Evolutionary conservation across 148 eudicot species (phyloP).

Genomic region (Cornus suecica): DNA sequence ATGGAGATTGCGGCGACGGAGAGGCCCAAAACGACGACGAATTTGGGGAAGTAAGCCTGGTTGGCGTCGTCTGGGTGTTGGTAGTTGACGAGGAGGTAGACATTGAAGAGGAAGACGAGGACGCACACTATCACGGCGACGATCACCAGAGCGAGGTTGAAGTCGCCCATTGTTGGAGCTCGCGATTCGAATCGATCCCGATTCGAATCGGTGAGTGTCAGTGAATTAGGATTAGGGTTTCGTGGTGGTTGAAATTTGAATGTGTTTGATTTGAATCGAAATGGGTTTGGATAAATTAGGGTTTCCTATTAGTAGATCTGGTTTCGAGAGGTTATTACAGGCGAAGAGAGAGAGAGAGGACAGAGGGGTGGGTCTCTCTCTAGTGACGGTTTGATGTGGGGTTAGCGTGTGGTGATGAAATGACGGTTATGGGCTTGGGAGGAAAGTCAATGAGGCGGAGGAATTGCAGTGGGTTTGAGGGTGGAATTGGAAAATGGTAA

Average conservation of each 20-base stretch:
- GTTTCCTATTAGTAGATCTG: neutral
- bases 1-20: conserved; percentile 87
- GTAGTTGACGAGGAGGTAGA: conserved; percentile 85
- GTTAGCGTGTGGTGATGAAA: neutral
- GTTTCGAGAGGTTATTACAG: conserved; percentile 2
- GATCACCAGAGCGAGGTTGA: conserved; percentile 86
- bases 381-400: neutral
- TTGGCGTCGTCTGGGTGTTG: conserved; percentile 94
- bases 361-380: neutral
- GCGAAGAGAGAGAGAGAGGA: neutral
- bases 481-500: neutral
- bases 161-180: conserved; percentile 75
- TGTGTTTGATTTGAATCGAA: neutral
- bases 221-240: neutral
- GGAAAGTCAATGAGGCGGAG: neutral
- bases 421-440: neutral
- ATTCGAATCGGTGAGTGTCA: neutral
- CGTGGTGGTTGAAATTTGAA: no score
- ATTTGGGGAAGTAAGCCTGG: conserved; percentile 93
- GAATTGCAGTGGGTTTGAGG: neutral
- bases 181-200: neutral
- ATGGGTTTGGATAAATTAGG: neutral
- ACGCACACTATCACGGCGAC: conserved; percentile 78
- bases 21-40: conserved; percentile 93
- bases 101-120: conserved; percentile 74